Conservation (phyloP, 2,329 filamentous ascomycete genomes). For the Pseudogymnoascus sp. region DNA sequence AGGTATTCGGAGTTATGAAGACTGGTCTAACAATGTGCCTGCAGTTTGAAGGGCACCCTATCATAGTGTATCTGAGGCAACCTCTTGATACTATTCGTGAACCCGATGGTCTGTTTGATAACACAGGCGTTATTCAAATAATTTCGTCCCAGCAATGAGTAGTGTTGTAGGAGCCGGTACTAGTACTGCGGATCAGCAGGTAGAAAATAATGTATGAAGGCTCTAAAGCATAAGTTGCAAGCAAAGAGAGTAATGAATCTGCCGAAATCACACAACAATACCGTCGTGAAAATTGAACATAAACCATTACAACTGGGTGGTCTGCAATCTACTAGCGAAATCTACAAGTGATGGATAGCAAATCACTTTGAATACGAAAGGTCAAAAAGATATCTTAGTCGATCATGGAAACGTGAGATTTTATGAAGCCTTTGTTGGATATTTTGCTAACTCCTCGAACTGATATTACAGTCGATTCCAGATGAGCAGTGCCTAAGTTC, state of each 20-base stretch:
- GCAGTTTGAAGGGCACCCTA: background rate
- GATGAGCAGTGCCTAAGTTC: slow-evolving; percentile 30
- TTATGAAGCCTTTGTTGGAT: slow-evolving; percentile 32
- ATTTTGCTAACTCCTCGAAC: slow-evolving; percentile 48
- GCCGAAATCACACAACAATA: background rate
- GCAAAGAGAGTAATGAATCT: background rate
- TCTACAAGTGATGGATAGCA: background rate
- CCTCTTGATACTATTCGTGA: background rate
- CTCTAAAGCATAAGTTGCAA: background rate
- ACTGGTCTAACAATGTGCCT: background rate
- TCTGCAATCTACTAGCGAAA: background rate
- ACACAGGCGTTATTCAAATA: background rate
- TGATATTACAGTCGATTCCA: slow-evolving; percentile 40
- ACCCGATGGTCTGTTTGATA: background rate
- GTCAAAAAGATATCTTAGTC: background rate
- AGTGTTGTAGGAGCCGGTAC: background rate
- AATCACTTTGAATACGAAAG: background rate
- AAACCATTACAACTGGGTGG: background rate
- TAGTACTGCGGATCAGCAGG: background rate
- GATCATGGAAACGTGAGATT: background rate
- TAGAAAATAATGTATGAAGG: background rate
- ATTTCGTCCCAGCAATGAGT: background rate
- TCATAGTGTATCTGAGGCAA: background rate
- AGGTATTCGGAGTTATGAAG: background rate
- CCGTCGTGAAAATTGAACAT: background rate